Evolutionary conservation across 306 rosid species (phyloP).

Genomic region (Bauhinia variegata): DNA sequence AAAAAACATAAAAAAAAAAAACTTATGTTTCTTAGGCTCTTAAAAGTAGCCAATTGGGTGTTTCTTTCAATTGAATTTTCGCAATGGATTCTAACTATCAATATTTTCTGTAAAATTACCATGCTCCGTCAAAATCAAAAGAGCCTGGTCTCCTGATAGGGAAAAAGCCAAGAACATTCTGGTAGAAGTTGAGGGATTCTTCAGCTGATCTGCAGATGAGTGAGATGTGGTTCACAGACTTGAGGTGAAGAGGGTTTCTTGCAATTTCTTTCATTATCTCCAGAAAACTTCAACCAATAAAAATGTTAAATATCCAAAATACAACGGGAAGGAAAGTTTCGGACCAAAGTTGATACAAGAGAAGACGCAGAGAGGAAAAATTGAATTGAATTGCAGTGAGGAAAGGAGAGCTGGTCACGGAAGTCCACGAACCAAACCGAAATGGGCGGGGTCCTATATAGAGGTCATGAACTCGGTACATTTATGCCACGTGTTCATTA

Average conservation of each 20-base stretch:
- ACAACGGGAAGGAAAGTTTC: neutral
- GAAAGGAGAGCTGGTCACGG: slow-evolving; percentile 7
- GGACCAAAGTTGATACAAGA: neutral
- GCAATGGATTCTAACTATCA: neutral
- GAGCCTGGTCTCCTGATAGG: slow-evolving; percentile 93
- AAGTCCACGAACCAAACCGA: neutral
- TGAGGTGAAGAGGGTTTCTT: slow-evolving; percentile 81
- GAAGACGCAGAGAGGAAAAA: neutral
- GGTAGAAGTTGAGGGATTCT: slow-evolving; percentile 71
- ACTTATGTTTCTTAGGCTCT: no score
- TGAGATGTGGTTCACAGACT: slow-evolving; percentile 87
- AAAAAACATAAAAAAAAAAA: neutral
- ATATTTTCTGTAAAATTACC: slow-evolving; percentile 55
- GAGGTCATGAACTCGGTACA: neutral
- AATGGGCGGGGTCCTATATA: slow-evolving; percentile 25
- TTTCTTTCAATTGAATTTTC: neutral
- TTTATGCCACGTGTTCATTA: slow-evolving; percentile 38
- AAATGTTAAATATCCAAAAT: neutral
- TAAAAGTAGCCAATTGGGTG: neutral
- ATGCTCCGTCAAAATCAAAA: slow-evolving; percentile 81
- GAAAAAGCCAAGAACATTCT: slow-evolving; percentile 76
- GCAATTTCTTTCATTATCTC: slow-evolving; percentile 66
- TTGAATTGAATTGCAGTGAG: neutral
- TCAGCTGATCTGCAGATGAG: slow-evolving; percentile 66
- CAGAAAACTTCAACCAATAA: neutral